Evolutionary conservation across 2,329 filamentous ascomycete species (phyloP), one percentile per base, ranked within the genome.

Genomic region (Raffaelea ambrosiae): DNA sequence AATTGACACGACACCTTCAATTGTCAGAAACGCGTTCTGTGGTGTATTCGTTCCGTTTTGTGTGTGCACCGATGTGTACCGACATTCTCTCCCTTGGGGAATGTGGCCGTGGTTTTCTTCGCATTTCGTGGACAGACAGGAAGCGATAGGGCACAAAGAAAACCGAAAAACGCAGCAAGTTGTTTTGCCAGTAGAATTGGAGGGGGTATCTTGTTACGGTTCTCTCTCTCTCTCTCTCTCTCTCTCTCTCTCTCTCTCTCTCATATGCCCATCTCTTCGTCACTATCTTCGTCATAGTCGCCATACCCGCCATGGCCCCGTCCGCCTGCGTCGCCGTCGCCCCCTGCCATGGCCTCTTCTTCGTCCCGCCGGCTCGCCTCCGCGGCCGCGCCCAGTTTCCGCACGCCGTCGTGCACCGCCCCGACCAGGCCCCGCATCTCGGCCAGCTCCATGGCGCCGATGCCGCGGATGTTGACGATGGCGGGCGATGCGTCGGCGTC

Each of bases 381-480:
- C 47, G 82, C 81, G 36, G 86, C 88, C 2, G 84, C 81, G 10
- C 88, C 88, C 45, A 97, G 79, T 70, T 81, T 90, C 58, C 89
- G 79, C 58, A 97, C 73, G 4, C 87, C 88, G 63, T 97, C 90
- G 54, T 97, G 83, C 2, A 96, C 88, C 1, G 86, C 87, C 2
- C 81, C 73, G 52, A 97, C 81, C 60, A 96, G 95, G 0, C 81
- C 83, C 58, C 91, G 77, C 48, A 83, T 86, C 69, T 97, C 91
- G 1, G 86, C 84, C 43, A 97, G 73, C 69, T 98, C 93, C 84
- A 97, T 89, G 2, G 87, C 87, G 2, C 93, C 93, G 0, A 97
- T 86, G 20, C 91, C 91, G 2, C 74, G 65, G 48, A 84, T 56
- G 48, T 71, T 77, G 61, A 85, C 76, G 48, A 88, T 78, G n/a